phyloP scores from a whole-genome alignment of 2,329 filamentous ascomycete genomes.

The Hypoxylon sp. region DNA sequence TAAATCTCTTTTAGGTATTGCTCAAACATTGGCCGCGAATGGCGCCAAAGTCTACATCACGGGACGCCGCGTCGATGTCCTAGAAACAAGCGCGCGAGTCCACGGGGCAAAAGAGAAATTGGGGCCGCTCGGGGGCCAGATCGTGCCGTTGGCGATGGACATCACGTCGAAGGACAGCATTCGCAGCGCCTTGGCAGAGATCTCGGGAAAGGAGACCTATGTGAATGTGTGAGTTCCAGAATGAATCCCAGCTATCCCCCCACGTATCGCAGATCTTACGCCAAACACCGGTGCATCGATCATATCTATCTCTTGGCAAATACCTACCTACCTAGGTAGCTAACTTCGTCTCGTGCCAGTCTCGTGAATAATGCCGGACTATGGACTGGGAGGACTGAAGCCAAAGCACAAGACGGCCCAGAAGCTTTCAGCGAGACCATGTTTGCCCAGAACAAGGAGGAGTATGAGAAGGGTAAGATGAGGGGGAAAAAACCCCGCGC shows the following conservation, averaged over 20 bases:
- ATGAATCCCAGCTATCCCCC: too few species aligned
- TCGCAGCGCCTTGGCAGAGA: conserved; percentile 56
- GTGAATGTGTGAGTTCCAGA: conserved; percentile 54
- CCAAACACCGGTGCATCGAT: too few species aligned
- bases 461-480: conserved; percentile 35
- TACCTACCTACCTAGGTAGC: too few species aligned
- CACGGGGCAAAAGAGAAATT: conserved; percentile 53
- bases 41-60: conserved; percentile 51
- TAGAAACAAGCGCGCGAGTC: conserved; percentile 52
- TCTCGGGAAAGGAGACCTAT: conserved; percentile 59
- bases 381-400: conserved; percentile 36
- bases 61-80: conserved; percentile 54
- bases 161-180: conserved; percentile 61
- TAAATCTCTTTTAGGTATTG: conserved; percentile 49
- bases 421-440: conserved; percentile 41
- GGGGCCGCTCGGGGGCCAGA: conserved; percentile 53
- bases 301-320: too few species aligned
- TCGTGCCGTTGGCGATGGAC: conserved; percentile 55
- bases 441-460: conserved; percentile 38
- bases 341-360: too few species aligned
- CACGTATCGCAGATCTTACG: too few species aligned
- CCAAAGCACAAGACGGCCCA: conserved; percentile 36
- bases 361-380: conserved; percentile 64
- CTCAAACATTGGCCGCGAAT: conserved; percentile 55
- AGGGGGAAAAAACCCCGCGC: background rate